Evolutionary conservation across 345 rosid species (phyloP).

Genomic region (Pistacia integerrima): DNA sequence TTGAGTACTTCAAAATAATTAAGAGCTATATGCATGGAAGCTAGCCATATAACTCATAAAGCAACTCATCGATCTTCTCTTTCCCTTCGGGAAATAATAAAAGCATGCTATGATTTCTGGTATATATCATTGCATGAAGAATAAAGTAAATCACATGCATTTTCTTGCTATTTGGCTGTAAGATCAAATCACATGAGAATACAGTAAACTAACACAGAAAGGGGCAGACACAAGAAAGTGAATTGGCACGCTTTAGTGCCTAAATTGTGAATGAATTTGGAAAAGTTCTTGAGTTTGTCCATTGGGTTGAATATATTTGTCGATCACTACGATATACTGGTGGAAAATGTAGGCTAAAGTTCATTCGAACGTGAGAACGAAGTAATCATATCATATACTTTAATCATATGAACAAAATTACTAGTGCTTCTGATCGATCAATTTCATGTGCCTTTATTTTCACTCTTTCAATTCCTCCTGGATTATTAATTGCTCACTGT

Average conservation of each 20-base stretch:
- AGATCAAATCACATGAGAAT: neutral
- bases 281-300: constrained; percentile 4
- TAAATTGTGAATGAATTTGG: neutral
- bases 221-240: constrained; percentile 7
- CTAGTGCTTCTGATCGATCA: too few species aligned
- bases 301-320: neutral
- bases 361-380: too few species aligned
- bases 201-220: neutral
- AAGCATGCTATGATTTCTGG: neutral
- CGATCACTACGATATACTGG: neutral
- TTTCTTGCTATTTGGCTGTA: neutral
- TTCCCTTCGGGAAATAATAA: neutral
- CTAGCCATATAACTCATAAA: neutral
- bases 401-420: too few species aligned
- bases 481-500: too few species aligned
- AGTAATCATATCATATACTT: too few species aligned
- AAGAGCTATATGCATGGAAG: too few species aligned
- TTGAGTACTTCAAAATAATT: too few species aligned
- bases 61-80: neutral
- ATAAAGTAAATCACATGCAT: constrained; percentile 1
- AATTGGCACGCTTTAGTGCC: constrained; percentile 16
- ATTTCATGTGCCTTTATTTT: too few species aligned
- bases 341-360: neutral
- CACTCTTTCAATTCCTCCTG: too few species aligned
- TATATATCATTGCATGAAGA: neutral